These are phyloP conservation scores for Brassica juncea DNA, from an alignment of 345 rosid species.

Conservation along the genomic window DNA sequence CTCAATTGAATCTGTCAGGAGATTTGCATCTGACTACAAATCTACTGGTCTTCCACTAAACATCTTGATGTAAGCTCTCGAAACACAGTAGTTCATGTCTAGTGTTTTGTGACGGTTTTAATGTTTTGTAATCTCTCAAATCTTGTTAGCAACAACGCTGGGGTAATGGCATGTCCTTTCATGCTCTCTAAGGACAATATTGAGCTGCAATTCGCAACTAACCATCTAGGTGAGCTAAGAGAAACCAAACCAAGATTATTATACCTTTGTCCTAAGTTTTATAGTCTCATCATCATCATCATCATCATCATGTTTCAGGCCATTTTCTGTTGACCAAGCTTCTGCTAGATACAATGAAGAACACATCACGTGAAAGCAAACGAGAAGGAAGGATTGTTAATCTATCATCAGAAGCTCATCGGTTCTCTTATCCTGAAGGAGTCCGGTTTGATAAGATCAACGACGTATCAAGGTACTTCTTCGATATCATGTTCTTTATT, in stretches of 20 bases:
- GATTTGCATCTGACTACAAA: constrained; percentile 57
- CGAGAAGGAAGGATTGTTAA: constrained; percentile 65
- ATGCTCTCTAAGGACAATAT: not conserved
- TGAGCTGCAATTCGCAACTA: not conserved
- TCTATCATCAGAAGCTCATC: constrained; percentile 53
- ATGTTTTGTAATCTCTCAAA: constrained; percentile 7
- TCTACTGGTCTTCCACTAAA: constrained; percentile 59
- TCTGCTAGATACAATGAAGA: constrained; percentile 58
- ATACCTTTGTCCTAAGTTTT: not conserved
- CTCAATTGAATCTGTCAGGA: constrained; percentile 56
- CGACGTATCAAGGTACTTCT: constrained; percentile 44
- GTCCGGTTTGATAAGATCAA: constrained; percentile 56
- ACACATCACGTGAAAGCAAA: constrained; percentile 48
- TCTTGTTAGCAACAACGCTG: constrained; percentile 31
- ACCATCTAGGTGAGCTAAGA: not conserved
- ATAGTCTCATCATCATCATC: not conserved
- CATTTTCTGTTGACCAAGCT: constrained; percentile 69
- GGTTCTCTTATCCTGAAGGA: constrained; percentile 45
- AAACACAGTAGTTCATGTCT: not conserved
- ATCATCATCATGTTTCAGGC: constrained; percentile 40
- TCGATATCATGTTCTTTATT: not conserved
- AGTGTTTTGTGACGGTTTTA: not conserved
- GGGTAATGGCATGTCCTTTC: not conserved
- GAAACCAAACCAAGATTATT: not conserved
- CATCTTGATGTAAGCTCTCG: constrained; percentile 55